Conservation (phyloP, 2,329 filamentous ascomycete genomes). For the Aspergillus sp. region DNA sequence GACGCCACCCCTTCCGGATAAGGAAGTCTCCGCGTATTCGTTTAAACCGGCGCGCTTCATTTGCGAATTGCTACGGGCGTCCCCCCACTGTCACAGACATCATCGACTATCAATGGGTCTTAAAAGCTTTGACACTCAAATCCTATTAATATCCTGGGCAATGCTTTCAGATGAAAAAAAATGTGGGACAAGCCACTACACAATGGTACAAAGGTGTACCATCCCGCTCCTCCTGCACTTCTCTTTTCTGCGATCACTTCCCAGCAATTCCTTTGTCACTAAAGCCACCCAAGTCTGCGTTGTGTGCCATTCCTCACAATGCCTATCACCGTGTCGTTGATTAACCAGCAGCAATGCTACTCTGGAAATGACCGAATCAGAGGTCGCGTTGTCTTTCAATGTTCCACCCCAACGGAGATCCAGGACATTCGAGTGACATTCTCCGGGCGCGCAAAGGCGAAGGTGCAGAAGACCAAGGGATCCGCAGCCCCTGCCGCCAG, state of each 20-base stretch:
- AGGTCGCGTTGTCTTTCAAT: slow-evolving; percentile 12
- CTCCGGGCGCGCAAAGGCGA: slow-evolving; percentile 17
- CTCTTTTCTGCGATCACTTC: not conserved
- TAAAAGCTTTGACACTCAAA: too few relatives aligned
- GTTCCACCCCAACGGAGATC: slow-evolving; percentile 5
- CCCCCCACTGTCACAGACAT: too few relatives aligned
- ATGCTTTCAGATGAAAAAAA: not conserved
- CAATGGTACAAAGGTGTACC: not conserved
- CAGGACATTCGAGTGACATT: slow-evolving; percentile 17
- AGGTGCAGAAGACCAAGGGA: slow-evolving; percentile 19
- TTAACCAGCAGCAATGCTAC: slow-evolving; percentile 10
- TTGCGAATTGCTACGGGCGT: too few relatives aligned
- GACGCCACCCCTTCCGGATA: too few relatives aligned
- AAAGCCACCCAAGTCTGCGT: not conserved
- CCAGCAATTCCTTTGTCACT: not conserved
- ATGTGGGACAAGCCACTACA: not conserved
- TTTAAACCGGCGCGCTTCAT: too few relatives aligned
- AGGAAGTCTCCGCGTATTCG: too few relatives aligned
- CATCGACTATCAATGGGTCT: too few relatives aligned
- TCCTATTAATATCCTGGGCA: not conserved
- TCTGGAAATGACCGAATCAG: slow-evolving; percentile 11
- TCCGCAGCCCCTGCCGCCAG: slow-evolving; percentile 11
- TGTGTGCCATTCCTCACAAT: not conserved
- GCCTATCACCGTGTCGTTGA: slow-evolving; percentile 15
- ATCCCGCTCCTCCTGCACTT: not conserved